These are phyloP conservation scores for Yamadazyma phyllophila DNA, from an alignment of 805 yeast species.

Conservation along the genomic window DNA sequence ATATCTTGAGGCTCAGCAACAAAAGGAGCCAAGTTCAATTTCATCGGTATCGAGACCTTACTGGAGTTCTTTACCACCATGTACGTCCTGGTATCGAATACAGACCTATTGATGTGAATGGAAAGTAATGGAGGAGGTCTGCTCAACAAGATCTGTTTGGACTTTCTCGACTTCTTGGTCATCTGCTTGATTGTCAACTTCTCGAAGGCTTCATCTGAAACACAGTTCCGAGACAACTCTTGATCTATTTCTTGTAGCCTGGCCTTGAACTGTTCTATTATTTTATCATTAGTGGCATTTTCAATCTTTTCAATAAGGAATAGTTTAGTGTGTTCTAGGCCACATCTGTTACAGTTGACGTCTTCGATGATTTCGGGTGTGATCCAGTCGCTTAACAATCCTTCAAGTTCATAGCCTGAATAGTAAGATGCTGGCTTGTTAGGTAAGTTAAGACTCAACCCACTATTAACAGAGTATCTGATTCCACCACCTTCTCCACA, in stretches of 20 bases:
- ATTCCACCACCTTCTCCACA: conserved; percentile 97
- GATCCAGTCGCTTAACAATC: conserved; percentile 63
- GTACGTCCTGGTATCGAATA: conserved; percentile 83
- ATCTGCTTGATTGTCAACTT: conserved; percentile 70
- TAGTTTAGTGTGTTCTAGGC: conserved; percentile 59
- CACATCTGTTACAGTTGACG: conserved; percentile 94
- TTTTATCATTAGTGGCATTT: conserved; percentile 40
- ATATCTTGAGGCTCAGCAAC: conserved; percentile 67
- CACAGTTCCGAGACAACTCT: conserved; percentile 63
- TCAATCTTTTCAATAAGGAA: conserved; percentile 48
- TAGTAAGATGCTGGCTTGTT: conserved; percentile 28
- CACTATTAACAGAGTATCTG: conserved; percentile 74
- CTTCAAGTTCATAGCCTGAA: conserved; percentile 40
- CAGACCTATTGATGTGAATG: conserved; percentile 89
- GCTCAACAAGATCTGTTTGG: conserved; percentile 76
- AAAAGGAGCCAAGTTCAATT: conserved; percentile 64
- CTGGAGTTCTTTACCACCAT: conserved; percentile 82
- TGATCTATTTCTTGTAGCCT: conserved; percentile 30
- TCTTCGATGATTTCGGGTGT: conserved; percentile 86
- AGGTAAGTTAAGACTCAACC: conserved; percentile 70
- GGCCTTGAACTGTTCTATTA: conserved; percentile 26
- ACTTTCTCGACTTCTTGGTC: conserved; percentile 72
- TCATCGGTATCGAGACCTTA: conserved; percentile 70
- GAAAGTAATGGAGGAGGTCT: conserved; percentile 82
- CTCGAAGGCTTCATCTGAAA: conserved; percentile 77